A percentile compares a stretch with the other conserved stretches of the same genome.
These are phyloP conservation scores for Silene coronaria DNA, from an alignment of 179 eudicot species.

Conservation along the genomic window DNA sequence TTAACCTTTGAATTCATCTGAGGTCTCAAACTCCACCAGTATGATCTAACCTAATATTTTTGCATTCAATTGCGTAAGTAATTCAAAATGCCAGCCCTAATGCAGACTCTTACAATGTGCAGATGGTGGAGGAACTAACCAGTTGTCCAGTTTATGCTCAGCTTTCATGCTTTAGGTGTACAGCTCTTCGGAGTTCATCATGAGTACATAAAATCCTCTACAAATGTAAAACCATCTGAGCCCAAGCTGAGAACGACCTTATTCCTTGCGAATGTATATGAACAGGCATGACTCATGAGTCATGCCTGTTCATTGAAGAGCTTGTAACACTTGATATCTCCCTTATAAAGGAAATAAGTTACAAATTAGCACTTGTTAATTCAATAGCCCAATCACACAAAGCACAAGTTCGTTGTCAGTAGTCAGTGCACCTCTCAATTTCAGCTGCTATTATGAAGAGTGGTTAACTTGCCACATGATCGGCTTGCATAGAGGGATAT, in stretches of 20 bases:
- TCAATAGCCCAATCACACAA: neutral
- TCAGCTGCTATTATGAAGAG: neutral
- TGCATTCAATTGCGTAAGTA: neutral
- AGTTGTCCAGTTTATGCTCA: neutral
- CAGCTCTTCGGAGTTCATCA: neutral
- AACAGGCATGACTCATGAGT: neutral
- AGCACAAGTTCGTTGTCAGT: neutral
- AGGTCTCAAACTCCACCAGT: neutral
- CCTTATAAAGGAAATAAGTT: neutral
- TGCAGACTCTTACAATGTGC: neutral
- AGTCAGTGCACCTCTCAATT: neutral
- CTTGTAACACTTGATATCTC: neutral
- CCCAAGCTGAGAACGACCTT: neutral
- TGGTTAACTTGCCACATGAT: conserved; percentile 9
- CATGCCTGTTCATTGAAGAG: neutral
- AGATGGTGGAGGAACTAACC: neutral
- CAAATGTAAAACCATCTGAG: neutral
- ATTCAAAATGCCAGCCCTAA: neutral
- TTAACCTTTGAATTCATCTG: neutral
- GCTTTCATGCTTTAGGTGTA: neutral
- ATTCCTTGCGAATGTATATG: neutral
- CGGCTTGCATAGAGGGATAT: conserved; percentile 4
- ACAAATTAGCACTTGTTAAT: no score
- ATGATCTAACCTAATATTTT: neutral
- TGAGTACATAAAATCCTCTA: neutral